These are phyloP conservation scores for Friedmanniomyces endolithicus DNA, from an alignment of 495 filamentous ascomycete genomes.

Conservation along the genomic window DNA sequence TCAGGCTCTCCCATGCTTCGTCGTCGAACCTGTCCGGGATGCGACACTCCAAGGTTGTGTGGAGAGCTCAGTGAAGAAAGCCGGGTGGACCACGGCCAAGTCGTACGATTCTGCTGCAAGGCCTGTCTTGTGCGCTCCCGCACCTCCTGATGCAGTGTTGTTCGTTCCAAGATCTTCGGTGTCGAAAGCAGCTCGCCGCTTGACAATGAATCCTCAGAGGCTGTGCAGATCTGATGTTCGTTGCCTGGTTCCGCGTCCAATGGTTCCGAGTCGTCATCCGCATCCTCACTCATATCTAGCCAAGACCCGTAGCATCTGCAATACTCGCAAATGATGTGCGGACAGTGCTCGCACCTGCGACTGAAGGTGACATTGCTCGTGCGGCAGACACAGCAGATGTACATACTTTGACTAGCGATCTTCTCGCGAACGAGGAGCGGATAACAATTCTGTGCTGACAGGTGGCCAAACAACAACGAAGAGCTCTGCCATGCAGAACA, in stretches of 20 bases:
- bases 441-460: too few species aligned
- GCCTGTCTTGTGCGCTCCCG: not conserved
- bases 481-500: too few species aligned
- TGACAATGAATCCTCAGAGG: not conserved
- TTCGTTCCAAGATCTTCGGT: not conserved
- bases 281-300: not conserved
- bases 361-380: not conserved
- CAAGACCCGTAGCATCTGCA: not conserved
- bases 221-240: not conserved
- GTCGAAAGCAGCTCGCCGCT: not conserved
- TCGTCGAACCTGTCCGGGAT: too few species aligned
- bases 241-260: not conserved
- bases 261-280: not conserved
- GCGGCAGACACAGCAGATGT: not conserved
- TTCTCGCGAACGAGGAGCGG: too few species aligned
- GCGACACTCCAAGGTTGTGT: too few species aligned
- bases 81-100: not conserved
- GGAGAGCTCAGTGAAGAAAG: not conserved
- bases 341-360: not conserved
- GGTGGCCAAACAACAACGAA: too few species aligned
- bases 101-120: not conserved
- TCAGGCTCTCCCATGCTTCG: not conserved
- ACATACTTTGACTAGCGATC: not conserved
- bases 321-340: not conserved
- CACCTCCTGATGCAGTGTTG: not conserved